A percentile compares a stretch with the other conserved stretches of the same genome.
phyloP scores from a whole-genome alignment of 129 eudicot species.

The carrot (Daucus carota) region DNA sequence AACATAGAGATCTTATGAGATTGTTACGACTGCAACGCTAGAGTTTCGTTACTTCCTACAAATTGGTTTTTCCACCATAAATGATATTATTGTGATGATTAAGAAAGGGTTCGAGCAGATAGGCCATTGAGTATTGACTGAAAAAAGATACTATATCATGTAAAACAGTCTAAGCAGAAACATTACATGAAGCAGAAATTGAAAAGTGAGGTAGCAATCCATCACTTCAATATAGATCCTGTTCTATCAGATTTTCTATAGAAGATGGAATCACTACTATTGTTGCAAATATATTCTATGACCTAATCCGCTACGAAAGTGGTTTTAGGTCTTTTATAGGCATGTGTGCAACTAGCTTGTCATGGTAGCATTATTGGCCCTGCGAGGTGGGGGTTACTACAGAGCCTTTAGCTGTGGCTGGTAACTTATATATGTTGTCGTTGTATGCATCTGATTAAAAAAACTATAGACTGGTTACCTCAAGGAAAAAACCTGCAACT shows the following conservation, averaged over 20 bases:
- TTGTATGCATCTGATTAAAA: conserved; percentile 10
- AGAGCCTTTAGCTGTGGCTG: not conserved
- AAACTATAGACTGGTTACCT: conserved; percentile 24
- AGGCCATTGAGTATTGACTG: not conserved
- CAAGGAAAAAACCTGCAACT: conserved; percentile 19
- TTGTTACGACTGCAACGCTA: not conserved
- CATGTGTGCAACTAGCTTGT: not conserved
- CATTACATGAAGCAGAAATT: not conserved
- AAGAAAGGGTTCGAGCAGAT: not conserved
- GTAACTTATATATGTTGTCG: conserved; percentile 6
- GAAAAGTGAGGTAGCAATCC: not conserved
- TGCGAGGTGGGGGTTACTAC: not conserved
- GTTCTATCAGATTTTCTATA: not conserved
- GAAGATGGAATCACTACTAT: not conserved
- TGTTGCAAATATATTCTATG: not conserved
- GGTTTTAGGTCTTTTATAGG: not conserved
- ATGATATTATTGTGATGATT: not conserved
- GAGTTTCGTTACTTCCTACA: not conserved
- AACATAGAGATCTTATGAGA: not conserved
- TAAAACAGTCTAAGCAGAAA: not conserved
- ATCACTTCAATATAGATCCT: not conserved
- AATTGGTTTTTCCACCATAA: not conserved
- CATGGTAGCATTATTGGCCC: not conserved
- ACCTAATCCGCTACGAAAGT: not conserved
- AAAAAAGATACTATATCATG: not conserved